Evolutionary conservation across 176 grass and related monocot species (phyloP).

Genomic region (Luzula sylvatica): DNA sequence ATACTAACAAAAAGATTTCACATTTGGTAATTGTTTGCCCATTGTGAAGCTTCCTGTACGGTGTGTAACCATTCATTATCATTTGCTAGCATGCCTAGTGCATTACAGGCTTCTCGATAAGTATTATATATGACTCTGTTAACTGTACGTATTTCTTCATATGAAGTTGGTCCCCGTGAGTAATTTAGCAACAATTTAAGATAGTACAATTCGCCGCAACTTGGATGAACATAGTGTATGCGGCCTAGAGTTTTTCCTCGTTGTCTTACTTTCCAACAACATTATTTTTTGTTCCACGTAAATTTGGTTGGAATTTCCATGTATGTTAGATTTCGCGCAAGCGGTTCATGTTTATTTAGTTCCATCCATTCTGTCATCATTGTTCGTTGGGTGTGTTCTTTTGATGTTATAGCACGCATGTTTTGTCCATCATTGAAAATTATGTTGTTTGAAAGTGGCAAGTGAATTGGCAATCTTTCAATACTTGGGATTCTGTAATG

Average conservation of each 20-base stretch:
- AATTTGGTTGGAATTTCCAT: slow-evolving; percentile 21
- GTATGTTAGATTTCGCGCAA: slow-evolving; percentile 26
- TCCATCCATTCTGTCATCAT: slow-evolving; percentile 22
- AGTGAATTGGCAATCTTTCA: slow-evolving; percentile 24
- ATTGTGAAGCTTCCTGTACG: slow-evolving; percentile 7
- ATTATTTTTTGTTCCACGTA: slow-evolving; percentile 6
- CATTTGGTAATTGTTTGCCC: not conserved
- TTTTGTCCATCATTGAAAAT: not conserved
- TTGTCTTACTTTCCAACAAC: not conserved
- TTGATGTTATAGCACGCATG: not conserved
- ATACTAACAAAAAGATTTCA: slow-evolving; percentile 3
- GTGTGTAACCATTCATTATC: not conserved
- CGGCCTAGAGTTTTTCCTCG: slow-evolving; percentile 2
- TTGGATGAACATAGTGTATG: slow-evolving; percentile 9
- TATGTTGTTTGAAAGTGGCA: not conserved
- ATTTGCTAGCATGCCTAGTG: slow-evolving; percentile 22
- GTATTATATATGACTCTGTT: not conserved
- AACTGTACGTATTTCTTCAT: slow-evolving; percentile 15
- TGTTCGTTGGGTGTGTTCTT: not conserved
- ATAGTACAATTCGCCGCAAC: slow-evolving; percentile 22
- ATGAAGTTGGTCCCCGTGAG: slow-evolving; percentile 11
- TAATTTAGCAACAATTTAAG: slow-evolving; percentile 24
- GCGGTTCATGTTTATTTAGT: slow-evolving; percentile 9
- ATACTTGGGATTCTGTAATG: slow-evolving; percentile 15
- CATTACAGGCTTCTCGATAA: slow-evolving; percentile 22